Evolutionary conservation across 192 early-diverging fungal species (phyloP), one percentile per base, ranked within the genome.

Genomic region (Pilaira anomala): DNA sequence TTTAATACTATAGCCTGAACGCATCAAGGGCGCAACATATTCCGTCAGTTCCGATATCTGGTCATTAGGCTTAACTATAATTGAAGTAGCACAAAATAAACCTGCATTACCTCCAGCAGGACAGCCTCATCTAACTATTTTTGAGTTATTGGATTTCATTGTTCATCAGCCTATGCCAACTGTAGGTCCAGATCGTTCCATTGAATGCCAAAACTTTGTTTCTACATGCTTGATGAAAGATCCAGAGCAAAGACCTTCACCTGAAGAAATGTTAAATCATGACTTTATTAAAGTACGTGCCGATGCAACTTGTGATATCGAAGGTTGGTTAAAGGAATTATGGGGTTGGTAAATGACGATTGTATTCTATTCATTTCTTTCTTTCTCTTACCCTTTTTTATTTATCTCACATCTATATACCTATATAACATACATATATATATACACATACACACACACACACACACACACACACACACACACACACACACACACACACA

Each of bases 61-160:
- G 97, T 93, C 92, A n/a, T 69, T 98, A 39, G 93, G 93, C 0
- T 76, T 99, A 54, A 90, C 93, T 1, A 81, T 98, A 29, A 90
- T 98, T 63, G 97, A 99, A 75, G 82, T 95, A 12, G 94, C 93
- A 5, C 85, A 91, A 63, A 93, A 89, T 64, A 85, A 87, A 74
- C 92, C 94, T 76, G 93, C 96, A 28, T 95, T 94, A 67, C 95
- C 94, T 46, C 88, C 90, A 18, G 80, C 86, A 1, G 92, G 88
- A 12, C 77, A 88, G 48, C 80, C 81, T 2, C 76, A 88, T 58
- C 69, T 92, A 46, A 80, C 89, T 7, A 88, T 90, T 7, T 93
- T 98, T 74, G 97, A 99, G 71, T 77, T 99, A n/a, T 72, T 99
- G 53, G 87, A 94, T 63, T 92, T 87, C 68, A 97, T 99, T 63